These are phyloP conservation scores for Eremothecium gossypii DNA, from an alignment of 1,139 yeast species.

Conservation along the genomic window DNA sequence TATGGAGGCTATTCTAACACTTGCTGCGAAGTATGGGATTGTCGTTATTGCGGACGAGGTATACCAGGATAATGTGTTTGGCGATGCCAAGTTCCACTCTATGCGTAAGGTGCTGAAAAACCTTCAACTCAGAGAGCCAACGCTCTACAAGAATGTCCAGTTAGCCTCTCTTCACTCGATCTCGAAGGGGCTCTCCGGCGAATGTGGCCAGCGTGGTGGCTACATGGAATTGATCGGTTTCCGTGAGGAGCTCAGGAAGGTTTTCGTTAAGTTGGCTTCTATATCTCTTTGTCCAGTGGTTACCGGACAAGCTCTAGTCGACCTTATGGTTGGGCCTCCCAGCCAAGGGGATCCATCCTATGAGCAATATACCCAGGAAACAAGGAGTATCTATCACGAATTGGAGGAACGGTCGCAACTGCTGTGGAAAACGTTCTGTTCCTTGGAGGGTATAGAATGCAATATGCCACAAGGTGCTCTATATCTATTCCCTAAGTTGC, in stretches of 20 bases:
- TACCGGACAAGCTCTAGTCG: conserved; percentile 86
- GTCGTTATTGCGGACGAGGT: conserved; percentile 97
- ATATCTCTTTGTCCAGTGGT: conserved; percentile 90
- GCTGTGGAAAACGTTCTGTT: conserved; percentile 59
- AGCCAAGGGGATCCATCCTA: conserved; percentile 65
- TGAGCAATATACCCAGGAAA: conserved; percentile 54
- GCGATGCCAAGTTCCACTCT: conserved; percentile 49
- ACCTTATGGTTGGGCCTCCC: conserved; percentile 92
- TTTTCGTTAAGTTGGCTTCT: conserved; percentile 76
- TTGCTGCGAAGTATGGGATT: conserved; percentile 77
- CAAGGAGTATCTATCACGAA: conserved; percentile 48
- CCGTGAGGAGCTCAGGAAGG: conserved; percentile 54
- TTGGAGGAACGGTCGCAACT: conserved; percentile 53
- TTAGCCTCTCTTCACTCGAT: conserved; percentile 92
- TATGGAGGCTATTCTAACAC: conserved; percentile 58
- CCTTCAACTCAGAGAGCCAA: conserved; percentile 44
- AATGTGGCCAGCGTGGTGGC: conserved; percentile 99
- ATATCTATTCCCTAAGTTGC: conserved; percentile 83
- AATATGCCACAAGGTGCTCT: conserved; percentile 93
- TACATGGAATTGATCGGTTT: conserved; percentile 91
- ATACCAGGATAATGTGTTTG: conserved; percentile 83
- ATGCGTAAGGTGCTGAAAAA: conserved; percentile 59
- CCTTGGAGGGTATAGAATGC: conserved; percentile 74
- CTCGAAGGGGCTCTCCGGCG: conserved; percentile 94
- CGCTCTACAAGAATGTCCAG: conserved; percentile 63